Conservation (phyloP, 2,329 filamentous ascomycete species). For the Myriosclerotinia scirpicola region DNA sequence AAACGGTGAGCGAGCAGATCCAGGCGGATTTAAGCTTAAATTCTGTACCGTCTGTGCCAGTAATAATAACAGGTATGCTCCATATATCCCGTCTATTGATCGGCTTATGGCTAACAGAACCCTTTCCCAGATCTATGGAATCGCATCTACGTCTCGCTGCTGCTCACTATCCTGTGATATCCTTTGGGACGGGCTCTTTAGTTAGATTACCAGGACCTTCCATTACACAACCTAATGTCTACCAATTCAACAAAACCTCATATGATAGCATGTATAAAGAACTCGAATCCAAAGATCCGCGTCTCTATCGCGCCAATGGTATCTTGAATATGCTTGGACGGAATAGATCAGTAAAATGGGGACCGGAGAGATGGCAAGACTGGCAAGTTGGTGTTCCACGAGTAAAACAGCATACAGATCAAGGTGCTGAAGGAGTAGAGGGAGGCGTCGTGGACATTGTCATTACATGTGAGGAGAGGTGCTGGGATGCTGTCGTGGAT, state of each 20-base stretch:
- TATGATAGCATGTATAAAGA: conserved; percentile 95
- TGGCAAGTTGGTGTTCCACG: conserved; percentile 88
- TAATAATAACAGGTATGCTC: conserved; percentile 84
- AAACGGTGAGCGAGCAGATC: conserved; percentile 34
- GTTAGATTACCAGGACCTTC: conserved; percentile 90
- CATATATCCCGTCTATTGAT: conserved; percentile 7
- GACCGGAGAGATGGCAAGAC: conserved; percentile 96
- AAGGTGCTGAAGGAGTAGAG: conserved; percentile 78
- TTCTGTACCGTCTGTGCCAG: conserved; percentile 99
- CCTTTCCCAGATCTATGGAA: conserved; percentile 78
- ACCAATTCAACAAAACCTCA: conserved; percentile 95
- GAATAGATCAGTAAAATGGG: conserved; percentile 90
- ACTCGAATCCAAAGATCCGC: conserved; percentile 78
- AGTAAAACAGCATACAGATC: conserved; percentile 71
- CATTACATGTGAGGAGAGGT: conserved; percentile 95
- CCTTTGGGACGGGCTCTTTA: conserved; percentile 92
- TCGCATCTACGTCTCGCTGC: conserved; percentile 90
- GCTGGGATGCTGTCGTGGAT: conserved; percentile 96
- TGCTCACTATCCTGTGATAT: conserved; percentile 91
- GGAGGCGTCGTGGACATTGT: conserved; percentile 90
- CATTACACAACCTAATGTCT: conserved; percentile 93
- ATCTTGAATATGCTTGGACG: conserved; percentile 94
- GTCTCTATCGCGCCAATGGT: conserved; percentile 88
- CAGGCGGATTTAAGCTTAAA: conserved; percentile 75
- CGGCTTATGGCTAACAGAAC: conserved; percentile 15